Evolutionary conservation across 345 rosid species (phyloP).

Genomic region (Ailanthus altissimus): DNA sequence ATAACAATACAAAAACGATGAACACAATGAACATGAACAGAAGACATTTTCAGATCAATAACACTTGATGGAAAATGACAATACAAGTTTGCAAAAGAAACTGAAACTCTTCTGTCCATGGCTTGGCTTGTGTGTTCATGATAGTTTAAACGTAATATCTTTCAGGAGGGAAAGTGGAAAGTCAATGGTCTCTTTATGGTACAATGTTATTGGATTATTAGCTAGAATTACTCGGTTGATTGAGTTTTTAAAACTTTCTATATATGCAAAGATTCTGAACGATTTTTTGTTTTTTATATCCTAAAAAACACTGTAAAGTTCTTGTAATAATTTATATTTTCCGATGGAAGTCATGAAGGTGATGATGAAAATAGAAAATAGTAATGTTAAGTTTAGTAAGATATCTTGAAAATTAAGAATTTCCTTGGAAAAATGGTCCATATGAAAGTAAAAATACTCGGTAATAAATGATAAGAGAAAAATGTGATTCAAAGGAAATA

Average conservation of each 20-base stretch:
- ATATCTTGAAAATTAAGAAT: neutral
- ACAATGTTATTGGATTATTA: neutral
- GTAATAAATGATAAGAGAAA: neutral
- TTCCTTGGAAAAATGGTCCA: neutral
- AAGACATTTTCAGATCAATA: neutral
- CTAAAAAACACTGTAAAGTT: neutral
- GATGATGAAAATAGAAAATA: neutral
- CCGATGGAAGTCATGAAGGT: neutral
- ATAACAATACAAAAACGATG: neutral
- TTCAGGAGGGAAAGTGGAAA: conserved; percentile 4
- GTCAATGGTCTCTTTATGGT: conserved; percentile 5
- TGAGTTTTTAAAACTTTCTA: neutral
- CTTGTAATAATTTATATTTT: neutral
- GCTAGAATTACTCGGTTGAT: neutral
- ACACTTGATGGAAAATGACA: neutral
- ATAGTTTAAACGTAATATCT: neutral
- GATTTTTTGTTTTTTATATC: neutral
- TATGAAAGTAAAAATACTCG: neutral
- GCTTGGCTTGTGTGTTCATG: neutral
- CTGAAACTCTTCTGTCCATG: neutral
- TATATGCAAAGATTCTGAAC: neutral
- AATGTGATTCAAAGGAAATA: neutral
- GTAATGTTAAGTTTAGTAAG: neutral
- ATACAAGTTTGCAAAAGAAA: neutral
- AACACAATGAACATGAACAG: neutral